Conservation (phyloP, 2,329 filamentous ascomycete genomes). For the Paracoccidioides brasiliensis region DNA sequence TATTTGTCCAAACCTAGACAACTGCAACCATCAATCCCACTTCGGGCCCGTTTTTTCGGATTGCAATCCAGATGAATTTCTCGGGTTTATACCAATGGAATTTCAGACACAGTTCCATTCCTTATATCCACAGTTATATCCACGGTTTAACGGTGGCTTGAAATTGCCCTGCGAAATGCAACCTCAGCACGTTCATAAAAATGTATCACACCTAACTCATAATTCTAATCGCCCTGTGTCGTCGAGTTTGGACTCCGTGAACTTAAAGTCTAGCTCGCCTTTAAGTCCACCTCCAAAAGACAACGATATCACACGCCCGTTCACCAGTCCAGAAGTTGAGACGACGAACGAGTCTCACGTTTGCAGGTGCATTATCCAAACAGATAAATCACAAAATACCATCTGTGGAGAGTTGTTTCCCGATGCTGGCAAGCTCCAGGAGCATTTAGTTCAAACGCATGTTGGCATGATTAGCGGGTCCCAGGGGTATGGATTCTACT, state of each 20-base stretch:
- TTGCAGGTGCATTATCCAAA: constrained; percentile 25
- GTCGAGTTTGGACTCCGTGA: background rate
- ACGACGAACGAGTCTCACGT: constrained; percentile 24
- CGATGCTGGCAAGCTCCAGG: constrained; percentile 26
- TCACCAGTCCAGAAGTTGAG: constrained; percentile 26
- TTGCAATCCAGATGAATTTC: constrained; percentile 13
- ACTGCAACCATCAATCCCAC: constrained; percentile 5
- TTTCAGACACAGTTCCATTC: constrained; percentile 21
- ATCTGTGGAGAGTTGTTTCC: constrained; percentile 26
- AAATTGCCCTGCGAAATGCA: constrained; percentile 15
- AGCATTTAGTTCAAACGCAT: constrained; percentile 27
- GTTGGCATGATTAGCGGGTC: constrained; percentile 26
- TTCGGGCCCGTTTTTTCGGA: constrained; percentile 2
- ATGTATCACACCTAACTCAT: background rate
- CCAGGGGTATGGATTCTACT: constrained; percentile 32
- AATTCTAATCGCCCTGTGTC: background rate
- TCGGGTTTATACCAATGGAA: constrained; percentile 13
- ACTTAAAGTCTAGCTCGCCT: constrained; percentile 16
- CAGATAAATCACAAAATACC: constrained; percentile 7
- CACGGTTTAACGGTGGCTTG: constrained; percentile 18
- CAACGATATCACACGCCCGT: constrained; percentile 20
- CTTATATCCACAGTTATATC: constrained; percentile 20
- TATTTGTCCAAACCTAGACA: constrained; percentile 19
- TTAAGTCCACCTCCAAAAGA: constrained; percentile 27
- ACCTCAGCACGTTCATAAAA: constrained; percentile 14